Base-by-base conservation (phyloP, 495 filamentous ascomycete genomes). In the Neurospora pannonica region DNA sequence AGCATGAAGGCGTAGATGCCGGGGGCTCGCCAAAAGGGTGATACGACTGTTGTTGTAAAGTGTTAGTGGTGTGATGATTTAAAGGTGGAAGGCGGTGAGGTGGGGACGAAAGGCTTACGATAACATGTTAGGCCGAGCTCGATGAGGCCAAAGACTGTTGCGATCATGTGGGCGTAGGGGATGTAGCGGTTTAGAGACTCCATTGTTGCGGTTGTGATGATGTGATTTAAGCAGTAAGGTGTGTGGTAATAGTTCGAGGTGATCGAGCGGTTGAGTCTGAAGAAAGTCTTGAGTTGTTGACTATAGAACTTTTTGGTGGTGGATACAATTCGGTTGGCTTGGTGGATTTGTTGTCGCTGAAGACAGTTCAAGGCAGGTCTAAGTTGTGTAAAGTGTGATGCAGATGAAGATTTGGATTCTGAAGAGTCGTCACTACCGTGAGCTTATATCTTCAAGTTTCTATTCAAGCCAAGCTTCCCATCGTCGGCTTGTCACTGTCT, bases 71-170 rank as follows among this genome's bases (percentile, higher is more conserved):
- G 75, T 82, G 73, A 75, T 73, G 69, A 36, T 24, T 42, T 2
- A 13, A 11, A 34, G 36, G 46, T 21, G 43, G 39, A 17, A 21
- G 21, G 40, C 62, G 11, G 71, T 11, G 39, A 17, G 36, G 8
- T n/a, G 19, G 46, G 36, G 17, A 42, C 9, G 71, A 42, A 46
- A n/a, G 54, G 86, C 85, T 7, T 82, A 95, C 93, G 83, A 77
- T 94, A 94, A 71, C 87, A 89, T 28, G 89, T 90, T 36, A 95
- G 75, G 39, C 90, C 92, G 34, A 97, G 86, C 74, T 92, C 86
- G 77, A 94, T 89, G 75, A 94, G 82, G 42, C 89, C 85, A 77
- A 95, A 89, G 71, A 93, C 75, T 8, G 83, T 85, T 74, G 94
- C 91, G 70, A 87, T 80, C 73, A 87, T 83, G 80, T 93, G 92